Conservation (phyloP, 2,329 filamentous ascomycete genomes). For the Helicocarpus griseus region DNA sequence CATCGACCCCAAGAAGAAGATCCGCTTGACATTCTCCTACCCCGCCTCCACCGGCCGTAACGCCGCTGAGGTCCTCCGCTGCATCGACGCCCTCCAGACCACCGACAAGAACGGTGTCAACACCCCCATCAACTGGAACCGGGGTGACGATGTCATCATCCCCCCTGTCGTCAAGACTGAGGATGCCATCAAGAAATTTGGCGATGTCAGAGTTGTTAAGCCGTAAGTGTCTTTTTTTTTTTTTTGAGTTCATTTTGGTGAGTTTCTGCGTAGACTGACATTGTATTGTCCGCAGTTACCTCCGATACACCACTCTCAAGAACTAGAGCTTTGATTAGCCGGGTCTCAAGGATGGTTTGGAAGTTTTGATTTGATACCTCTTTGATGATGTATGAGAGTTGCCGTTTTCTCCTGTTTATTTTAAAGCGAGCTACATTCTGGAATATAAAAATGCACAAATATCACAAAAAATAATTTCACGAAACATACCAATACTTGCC, state of each 20-base stretch:
- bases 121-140: slow-evolving; percentile 83
- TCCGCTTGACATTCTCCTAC: slow-evolving; percentile 86
- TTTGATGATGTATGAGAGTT: slow-evolving; percentile 2
- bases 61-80: slow-evolving; percentile 66
- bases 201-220: slow-evolving; percentile 55
- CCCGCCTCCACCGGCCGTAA: slow-evolving; percentile 83
- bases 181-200: slow-evolving; percentile 81
- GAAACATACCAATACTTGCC: too few species aligned
- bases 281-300: slow-evolving; percentile 20
- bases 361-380: neutral
- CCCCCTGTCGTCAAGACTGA: slow-evolving; percentile 73
- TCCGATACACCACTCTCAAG: slow-evolving; percentile 28
- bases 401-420: neutral
- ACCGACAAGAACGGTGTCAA: slow-evolving; percentile 83
- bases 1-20: slow-evolving; percentile 89
- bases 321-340: slow-evolving; percentile 11
- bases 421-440: neutral
- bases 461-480: too few species aligned
- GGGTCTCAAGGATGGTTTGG: neutral
- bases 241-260: too few species aligned
- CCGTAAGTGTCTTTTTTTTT: slow-evolving; percentile 34
- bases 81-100: slow-evolving; percentile 69
- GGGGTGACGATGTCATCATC: slow-evolving; percentile 86
- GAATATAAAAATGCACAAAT: neutral
- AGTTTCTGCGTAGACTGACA: neutral